These are phyloP conservation scores for Penicillium mononematosum DNA, from an alignment of 495 filamentous ascomycete species.

Conservation along the genomic window DNA sequence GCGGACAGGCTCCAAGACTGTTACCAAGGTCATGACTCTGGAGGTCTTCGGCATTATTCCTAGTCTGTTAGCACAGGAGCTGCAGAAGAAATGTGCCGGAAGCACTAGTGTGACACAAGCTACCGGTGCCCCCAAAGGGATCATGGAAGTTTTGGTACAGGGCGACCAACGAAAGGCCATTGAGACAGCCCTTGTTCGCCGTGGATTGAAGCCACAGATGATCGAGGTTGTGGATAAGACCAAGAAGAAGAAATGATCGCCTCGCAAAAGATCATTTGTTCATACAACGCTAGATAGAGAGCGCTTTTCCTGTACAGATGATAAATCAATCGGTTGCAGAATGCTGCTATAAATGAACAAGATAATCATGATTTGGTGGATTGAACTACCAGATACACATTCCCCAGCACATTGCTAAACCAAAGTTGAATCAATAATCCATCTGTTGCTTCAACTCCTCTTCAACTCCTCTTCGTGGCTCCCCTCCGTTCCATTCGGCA, in stretches of 20 bases:
- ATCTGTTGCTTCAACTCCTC: neutral
- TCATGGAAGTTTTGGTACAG: constrained; percentile 72
- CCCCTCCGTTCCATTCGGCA: neutral
- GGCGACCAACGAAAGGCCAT: constrained; percentile 64
- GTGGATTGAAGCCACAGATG: constrained; percentile 59
- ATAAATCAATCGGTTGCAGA: neutral
- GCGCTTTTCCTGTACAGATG: neutral
- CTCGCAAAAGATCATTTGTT: neutral
- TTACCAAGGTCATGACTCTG: constrained; percentile 62
- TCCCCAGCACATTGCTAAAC: neutral
- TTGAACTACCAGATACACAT: neutral
- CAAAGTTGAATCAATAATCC: neutral
- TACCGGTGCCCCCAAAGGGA: constrained; percentile 58
- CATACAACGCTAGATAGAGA: neutral
- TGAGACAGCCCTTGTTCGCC: constrained; percentile 57
- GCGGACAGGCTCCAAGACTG: constrained; percentile 65
- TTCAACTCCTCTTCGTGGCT: neutral
- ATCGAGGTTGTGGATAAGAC: constrained; percentile 68
- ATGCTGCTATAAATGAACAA: neutral
- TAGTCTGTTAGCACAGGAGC: constrained; percentile 61
- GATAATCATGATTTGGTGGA: neutral
- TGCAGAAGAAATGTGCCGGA: constrained; percentile 70
- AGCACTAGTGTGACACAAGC: constrained; percentile 65
- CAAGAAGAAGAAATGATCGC: constrained; percentile 59
- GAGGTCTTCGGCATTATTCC: constrained; percentile 65